Percentiles rank a stretch among this genome's conserved stretches.
Evolutionary conservation across 305 asterid species (phyloP).

Genomic region (Fraxinus latifolia): DNA sequence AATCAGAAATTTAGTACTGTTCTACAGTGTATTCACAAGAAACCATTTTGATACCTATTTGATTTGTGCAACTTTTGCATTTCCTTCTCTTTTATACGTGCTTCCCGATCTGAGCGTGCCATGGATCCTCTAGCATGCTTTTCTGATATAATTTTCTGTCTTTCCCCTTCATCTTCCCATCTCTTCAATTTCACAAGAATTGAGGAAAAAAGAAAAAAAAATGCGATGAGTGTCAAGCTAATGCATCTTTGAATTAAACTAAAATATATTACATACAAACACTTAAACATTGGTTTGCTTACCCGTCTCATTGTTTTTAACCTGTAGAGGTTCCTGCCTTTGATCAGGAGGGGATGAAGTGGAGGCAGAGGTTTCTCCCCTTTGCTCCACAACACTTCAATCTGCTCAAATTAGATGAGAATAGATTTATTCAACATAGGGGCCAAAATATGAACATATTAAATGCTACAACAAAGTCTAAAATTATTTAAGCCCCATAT

Average conservation of each 20-base stretch:
- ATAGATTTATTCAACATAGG: background rate
- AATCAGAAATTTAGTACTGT: background rate
- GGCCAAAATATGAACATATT: background rate
- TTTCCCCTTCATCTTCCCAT: constrained; percentile 77
- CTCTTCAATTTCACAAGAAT: constrained; percentile 35
- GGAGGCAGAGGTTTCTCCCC: constrained; percentile 82
- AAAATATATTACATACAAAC: background rate
- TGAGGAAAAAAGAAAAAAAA: background rate
- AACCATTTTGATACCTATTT: constrained; percentile 38
- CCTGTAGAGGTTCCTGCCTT: constrained; percentile 90
- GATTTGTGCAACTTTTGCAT: constrained; percentile 31
- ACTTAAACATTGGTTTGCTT: background rate
- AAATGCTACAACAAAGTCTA: background rate
- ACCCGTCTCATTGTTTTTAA: constrained; percentile 84
- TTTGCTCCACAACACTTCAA: constrained; percentile 90
- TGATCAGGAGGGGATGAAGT: constrained; percentile 82
- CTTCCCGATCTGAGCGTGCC: constrained; percentile 68
- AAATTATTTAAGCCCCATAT: background rate
- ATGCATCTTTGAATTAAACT: background rate
- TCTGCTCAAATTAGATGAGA: constrained; percentile 37
- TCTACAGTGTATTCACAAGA: background rate
- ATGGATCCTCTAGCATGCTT: constrained; percentile 79
- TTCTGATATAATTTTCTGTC: constrained; percentile 58
- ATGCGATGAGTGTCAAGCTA: background rate
- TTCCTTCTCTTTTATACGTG: constrained; percentile 54